Evolutionary conservation across 1,139 yeast genomes (phyloP), one percentile per base, ranked within the genome.

Genomic region (Debaryomyces fabryi): DNA sequence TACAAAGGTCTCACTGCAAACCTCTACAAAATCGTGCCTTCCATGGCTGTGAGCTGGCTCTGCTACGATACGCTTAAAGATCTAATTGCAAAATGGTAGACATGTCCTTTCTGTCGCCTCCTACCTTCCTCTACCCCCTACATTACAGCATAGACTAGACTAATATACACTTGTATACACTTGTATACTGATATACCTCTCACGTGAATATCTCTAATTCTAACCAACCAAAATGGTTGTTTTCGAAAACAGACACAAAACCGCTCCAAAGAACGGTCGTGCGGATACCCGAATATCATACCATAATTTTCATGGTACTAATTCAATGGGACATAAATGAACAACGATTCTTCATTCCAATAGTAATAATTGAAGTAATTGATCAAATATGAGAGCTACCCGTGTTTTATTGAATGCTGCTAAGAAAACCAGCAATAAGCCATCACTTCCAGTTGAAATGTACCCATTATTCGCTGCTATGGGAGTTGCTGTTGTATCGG

Each of bases 31-130:
- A 95, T 92, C 3, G 88, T 90, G 35, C 97, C 97, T 0, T 85
- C 95, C 7, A 92, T 92, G 93, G 98, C 98, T 2, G 91, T 92
- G 18, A 88, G 92, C 52, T 93, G 97, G 97, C 73, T 88, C 50
- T 83, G 88, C 52, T 92, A 88, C 67, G 98, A 92, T 63, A 66
- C 82, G 37, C 73, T 87, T 21, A 79, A 78, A 59, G 85, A 66
- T 13, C 52, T 58, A 29, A 67, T 76, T 16, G 63, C 63, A 7
- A 45, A 49, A 20, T 73, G 79, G 79, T 74, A 35, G 27, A 4
- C 10, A 3, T 13, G 25, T 8, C 27, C 23, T 7, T 33, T 12
- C 24, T 21, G 9, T 15, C 3, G 21, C 18, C 34, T 30, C 5
- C 20, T 18, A 9, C 16, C 21, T 2, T 2, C 6, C 5, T 16